phyloP scores from a whole-genome alignment of 179 eudicot species.

The Vitellaria paradoxa region DNA sequence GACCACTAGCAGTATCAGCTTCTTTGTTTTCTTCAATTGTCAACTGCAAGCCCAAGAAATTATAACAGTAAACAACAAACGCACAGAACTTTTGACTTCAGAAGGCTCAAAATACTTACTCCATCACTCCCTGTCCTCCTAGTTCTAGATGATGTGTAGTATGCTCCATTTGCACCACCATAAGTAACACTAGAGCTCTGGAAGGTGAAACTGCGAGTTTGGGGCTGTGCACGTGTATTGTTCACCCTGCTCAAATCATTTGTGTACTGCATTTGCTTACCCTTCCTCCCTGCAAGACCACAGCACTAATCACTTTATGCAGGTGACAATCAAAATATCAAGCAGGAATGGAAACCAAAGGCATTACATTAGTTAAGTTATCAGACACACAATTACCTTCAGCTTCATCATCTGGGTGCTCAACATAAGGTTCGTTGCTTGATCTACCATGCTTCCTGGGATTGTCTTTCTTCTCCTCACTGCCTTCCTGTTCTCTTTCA shows the following conservation, averaged over 20 bases:
- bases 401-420: conserved; percentile 63
- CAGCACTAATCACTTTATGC: neutral
- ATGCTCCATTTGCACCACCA: conserved; percentile 77
- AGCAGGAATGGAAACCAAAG: neutral
- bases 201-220: conserved; percentile 58
- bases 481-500: conserved; percentile 43
- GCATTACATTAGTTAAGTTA: neutral
- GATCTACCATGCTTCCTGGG: conserved; percentile 67
- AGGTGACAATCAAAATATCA: neutral
- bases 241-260: conserved; percentile 38
- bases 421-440: conserved; percentile 49
- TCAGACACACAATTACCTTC: conserved; percentile 36
- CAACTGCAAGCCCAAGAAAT: conserved; percentile 45
- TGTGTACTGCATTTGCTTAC: conserved; percentile 40
- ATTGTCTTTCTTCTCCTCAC: conserved; percentile 33
- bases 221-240: conserved; percentile 40
- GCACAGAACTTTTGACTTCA: neutral
- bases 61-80: conserved; percentile 26
- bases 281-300: conserved; percentile 49
- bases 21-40: conserved; percentile 78
- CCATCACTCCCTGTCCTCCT: conserved; percentile 76
- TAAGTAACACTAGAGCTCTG: conserved; percentile 77
- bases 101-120: conserved; percentile 14
- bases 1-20: conserved; percentile 75
- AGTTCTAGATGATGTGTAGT: conserved; percentile 60